These are phyloP conservation scores for Fusarium buxicola DNA, from an alignment of 2,329 filamentous ascomycete species.

Conservation along the genomic window DNA sequence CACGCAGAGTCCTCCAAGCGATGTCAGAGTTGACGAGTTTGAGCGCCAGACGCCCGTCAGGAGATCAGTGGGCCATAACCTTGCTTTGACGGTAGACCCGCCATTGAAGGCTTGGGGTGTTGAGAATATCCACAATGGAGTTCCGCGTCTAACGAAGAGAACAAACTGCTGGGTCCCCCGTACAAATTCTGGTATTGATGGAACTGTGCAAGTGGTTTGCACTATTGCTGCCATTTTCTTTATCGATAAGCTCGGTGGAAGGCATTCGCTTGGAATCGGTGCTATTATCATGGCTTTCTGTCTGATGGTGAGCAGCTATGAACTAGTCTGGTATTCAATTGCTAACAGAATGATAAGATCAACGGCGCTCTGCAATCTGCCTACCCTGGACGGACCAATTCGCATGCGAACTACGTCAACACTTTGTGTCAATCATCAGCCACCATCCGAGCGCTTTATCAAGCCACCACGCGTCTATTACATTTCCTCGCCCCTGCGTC, in stretches of 20 bases:
- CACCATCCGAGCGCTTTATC: too few species aligned
- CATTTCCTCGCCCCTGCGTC: too few species aligned
- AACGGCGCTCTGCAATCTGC: conserved; percentile 18
- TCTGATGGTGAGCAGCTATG: conserved; percentile 10
- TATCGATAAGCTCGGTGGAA: conserved; percentile 22
- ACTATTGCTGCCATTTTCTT: conserved; percentile 29
- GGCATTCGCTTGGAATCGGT: conserved; percentile 15
- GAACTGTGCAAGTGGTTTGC: conserved; percentile 20
- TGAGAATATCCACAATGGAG: conserved; percentile 1
- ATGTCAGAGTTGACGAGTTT: conserved; percentile 15
- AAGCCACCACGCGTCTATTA: too few species aligned
- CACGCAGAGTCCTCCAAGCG: conserved; percentile 2
- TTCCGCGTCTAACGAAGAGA: conserved; percentile 12
- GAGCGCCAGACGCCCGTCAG: conserved; percentile 21
- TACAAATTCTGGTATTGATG: conserved; percentile 10
- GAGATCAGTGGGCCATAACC: conserved; percentile 7
- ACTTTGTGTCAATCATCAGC: too few species aligned
- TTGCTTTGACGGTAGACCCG: conserved; percentile 1
- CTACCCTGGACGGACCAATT: conserved; percentile 18
- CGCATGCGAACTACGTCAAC: conserved; percentile 19
- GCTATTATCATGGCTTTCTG: conserved; percentile 26
- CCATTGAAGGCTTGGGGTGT: not conserved
- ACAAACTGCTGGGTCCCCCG: conserved; percentile 16
- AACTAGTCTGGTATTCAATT: not conserved
- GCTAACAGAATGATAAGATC: conserved; percentile 7